Evolutionary conservation across 2,329 filamentous ascomycete species (phyloP).

Genomic region (Aspergillus oerlinghausenensis): DNA sequence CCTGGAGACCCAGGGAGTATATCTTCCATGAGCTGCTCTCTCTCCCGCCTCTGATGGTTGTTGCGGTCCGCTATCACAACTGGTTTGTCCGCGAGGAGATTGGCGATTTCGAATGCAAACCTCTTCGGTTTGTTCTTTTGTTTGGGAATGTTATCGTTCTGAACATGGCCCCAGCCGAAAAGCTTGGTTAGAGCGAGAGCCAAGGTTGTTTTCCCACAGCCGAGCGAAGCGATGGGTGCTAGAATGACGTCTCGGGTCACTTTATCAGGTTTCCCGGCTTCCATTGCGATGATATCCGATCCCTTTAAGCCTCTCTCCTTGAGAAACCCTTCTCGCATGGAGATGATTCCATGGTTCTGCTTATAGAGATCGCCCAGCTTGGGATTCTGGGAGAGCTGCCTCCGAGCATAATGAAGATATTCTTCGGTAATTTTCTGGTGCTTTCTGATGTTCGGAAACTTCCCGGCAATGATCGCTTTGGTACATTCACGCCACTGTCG

Average conservation of each 20-base stretch:
- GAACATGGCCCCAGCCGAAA: conserved; percentile 87
- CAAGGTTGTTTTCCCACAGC: conserved; percentile 94
- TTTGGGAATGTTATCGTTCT: conserved; percentile 92
- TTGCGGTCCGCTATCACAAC: conserved; percentile 91
- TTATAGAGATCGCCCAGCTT: conserved; percentile 67
- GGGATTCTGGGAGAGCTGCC: conserved; percentile 65
- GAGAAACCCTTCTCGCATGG: conserved; percentile 82
- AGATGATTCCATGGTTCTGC: conserved; percentile 91
- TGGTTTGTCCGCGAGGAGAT: conserved; percentile 58
- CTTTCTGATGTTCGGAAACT: conserved; percentile 73
- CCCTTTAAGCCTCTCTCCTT: conserved; percentile 78
- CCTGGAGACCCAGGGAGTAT: conserved; percentile 58
- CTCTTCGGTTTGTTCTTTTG: conserved; percentile 68
- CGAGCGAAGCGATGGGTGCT: conserved; percentile 88
- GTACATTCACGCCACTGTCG: conserved; percentile 98
- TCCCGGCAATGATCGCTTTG: conserved; percentile 75
- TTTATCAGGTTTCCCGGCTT: conserved; percentile 48
- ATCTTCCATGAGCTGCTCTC: conserved; percentile 81
- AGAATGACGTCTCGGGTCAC: conserved; percentile 69
- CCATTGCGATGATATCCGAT: conserved; percentile 76
- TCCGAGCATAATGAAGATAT: conserved; percentile 77
- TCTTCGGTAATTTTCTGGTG: conserved; percentile 86
- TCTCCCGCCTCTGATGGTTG: conserved; percentile 84
- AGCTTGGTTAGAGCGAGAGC: conserved; percentile 75
- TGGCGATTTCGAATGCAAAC: conserved; percentile 69